Conservation (phyloP, 805 yeast genomes). For the Nakazawaea laoshanensis region DNA sequence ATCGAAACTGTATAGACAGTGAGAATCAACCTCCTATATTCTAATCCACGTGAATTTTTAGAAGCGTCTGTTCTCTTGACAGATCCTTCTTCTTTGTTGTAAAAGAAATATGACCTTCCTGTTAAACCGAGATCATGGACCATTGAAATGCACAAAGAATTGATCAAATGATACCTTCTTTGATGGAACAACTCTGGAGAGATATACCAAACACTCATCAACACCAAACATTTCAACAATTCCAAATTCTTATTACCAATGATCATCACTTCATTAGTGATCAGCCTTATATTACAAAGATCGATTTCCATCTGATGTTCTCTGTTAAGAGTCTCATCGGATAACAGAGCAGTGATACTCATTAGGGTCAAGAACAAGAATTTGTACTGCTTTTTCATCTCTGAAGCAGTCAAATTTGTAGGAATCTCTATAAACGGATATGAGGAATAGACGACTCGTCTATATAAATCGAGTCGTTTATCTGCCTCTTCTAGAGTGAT, state of each 20-base stretch:
- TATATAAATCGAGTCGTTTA: slow-evolving; percentile 41
- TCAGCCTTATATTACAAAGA: slow-evolving; percentile 39
- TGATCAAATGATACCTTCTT: slow-evolving; percentile 66
- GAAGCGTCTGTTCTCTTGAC: slow-evolving; percentile 29
- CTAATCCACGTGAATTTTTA: slow-evolving; percentile 31
- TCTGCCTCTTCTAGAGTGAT: slow-evolving; percentile 54
- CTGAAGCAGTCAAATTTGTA: slow-evolving; percentile 31
- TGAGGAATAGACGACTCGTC: slow-evolving; percentile 31
- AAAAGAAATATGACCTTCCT: slow-evolving; percentile 37
- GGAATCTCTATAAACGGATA: slow-evolving; percentile 57
- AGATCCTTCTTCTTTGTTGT: slow-evolving; percentile 29
- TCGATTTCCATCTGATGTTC: slow-evolving; percentile 42
- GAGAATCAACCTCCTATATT: slow-evolving; percentile 44
- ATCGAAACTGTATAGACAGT: slow-evolving; percentile 55
- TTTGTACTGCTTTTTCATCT: slow-evolving; percentile 45
- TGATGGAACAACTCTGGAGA: slow-evolving; percentile 76
- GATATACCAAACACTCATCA: slow-evolving; percentile 73
- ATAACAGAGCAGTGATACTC: slow-evolving; percentile 45
- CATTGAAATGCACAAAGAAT: slow-evolving; percentile 55
- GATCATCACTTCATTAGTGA: slow-evolving; percentile 53
- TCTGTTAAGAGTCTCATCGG: slow-evolving; percentile 18
- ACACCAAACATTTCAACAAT: slow-evolving; percentile 49
- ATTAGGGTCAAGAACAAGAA: slow-evolving; percentile 56
- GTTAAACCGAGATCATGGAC: slow-evolving; percentile 72
- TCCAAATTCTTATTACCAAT: slow-evolving; percentile 67